Evolutionary conservation across 371 early-diverging fungal species (phyloP), one percentile per base, ranked within the genome.

Genomic region (Mortierella sp.): DNA sequence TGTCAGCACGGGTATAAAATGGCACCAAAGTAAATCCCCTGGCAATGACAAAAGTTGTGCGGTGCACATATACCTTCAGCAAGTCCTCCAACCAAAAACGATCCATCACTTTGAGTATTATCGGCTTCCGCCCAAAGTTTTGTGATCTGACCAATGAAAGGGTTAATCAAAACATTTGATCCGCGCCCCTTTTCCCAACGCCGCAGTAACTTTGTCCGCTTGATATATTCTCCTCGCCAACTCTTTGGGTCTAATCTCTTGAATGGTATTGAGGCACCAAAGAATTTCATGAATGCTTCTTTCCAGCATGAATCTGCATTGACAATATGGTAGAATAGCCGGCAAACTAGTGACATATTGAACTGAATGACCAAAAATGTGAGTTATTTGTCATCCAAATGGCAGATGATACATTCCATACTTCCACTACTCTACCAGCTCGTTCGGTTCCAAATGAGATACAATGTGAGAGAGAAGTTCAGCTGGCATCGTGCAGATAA

Each of bases 221-320:
- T 70, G 62, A 80, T 75, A 42, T 80, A 80, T 34, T 80, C 81
- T 53, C 71, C 68, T 3, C 81, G 66, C 81, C 81, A 80, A 58
- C 75, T 80, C 59, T 64, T 74, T n/a, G 71, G 45, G 19, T 80
- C 81, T 37, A 80, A 56, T 29, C 81, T 54, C 22, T 71, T 70
- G 54, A 80, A 80, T 10, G 72, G 81, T 19, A 80, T 62, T 19
- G 75, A 64, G 12, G 51, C 73, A 2, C 71, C 81, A 68, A 80
- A 80, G 55, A 70, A 75, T 47, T 80, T 80, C 29, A 70, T 68
- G 40, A 80, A 80, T 1, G 75, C 81, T 34, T 28, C 68, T 58
- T 75, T 80, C 81, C 81, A 80, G 55, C 81, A 80, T 2, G 81
- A 80, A 34, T 80, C 81, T 23, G 71, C 71, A 51, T 70, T 80